phyloP scores from a whole-genome alignment of 257 asterid species.

The Thymus mandschuricus region DNA sequence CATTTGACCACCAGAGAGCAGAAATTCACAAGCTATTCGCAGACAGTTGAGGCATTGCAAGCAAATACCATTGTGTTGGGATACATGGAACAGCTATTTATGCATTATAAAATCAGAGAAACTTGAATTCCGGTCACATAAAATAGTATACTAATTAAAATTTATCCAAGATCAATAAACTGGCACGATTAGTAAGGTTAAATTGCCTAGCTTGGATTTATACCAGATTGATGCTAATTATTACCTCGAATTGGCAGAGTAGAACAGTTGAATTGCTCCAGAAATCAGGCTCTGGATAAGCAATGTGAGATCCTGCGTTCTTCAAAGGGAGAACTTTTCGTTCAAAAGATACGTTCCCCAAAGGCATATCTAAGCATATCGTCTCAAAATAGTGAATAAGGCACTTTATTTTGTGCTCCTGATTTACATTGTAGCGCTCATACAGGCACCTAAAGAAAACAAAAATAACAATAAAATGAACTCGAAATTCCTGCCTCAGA shows the following conservation, averaged over 20 bases:
- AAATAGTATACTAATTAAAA: not conserved
- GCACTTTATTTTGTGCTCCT: slow-evolving; percentile 80
- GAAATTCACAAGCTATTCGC: not conserved
- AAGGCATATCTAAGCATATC: slow-evolving; percentile 59
- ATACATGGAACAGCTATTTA: not conserved
- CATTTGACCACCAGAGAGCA: not conserved
- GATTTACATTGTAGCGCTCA: slow-evolving; percentile 51
- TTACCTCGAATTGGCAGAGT: slow-evolving; percentile 81
- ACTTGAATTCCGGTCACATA: not conserved
- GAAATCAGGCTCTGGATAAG: slow-evolving; percentile 58
- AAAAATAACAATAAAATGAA: slow-evolving; percentile 9
- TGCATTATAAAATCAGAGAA: not conserved
- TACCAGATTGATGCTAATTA: slow-evolving; percentile 27
- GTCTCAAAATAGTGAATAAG: slow-evolving; percentile 81
- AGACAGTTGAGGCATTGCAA: not conserved
- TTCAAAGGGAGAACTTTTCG: slow-evolving; percentile 69
- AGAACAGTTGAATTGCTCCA: slow-evolving; percentile 69
- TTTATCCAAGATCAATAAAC: slow-evolving; percentile 13
- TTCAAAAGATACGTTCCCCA: slow-evolving; percentile 81
- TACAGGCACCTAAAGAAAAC: slow-evolving; percentile 62
- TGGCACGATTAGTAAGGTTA: not conserved
- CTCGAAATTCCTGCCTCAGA: slow-evolving; percentile 15
- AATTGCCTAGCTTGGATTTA: not conserved
- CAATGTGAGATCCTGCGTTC: slow-evolving; percentile 39
- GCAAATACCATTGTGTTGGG: not conserved